These are phyloP conservation scores for Beauveria asiatica DNA, from an alignment of 2,329 filamentous ascomycete species.

Conservation along the genomic window DNA sequence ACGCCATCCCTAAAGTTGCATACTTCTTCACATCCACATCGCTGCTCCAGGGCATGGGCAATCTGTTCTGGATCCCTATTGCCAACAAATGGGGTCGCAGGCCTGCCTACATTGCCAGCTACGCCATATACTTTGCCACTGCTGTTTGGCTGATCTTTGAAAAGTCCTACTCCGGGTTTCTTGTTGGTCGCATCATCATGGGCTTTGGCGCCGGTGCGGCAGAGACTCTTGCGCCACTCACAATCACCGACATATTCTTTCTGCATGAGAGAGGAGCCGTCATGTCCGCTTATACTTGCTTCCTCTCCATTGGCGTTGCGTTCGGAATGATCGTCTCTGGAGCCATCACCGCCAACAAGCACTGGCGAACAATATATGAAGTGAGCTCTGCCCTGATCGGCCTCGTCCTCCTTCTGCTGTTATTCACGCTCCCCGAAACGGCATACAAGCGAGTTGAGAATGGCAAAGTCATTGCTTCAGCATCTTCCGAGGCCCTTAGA, in stretches of 20 bases:
- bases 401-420: conserved; percentile 35
- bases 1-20: conserved; percentile 33
- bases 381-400: conserved; percentile 42
- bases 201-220: conserved; percentile 45
- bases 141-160: conserved; percentile 36
- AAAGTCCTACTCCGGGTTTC: conserved; percentile 30
- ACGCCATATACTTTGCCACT: conserved; percentile 32
- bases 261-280: conserved; percentile 44
- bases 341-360: conserved; percentile 38
- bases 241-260: conserved; percentile 48
- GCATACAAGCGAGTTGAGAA: conserved; percentile 30
- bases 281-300: conserved; percentile 38
- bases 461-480: conserved; percentile 10
- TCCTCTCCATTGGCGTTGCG: conserved; percentile 33
- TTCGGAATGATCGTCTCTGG: conserved; percentile 36
- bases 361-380: conserved; percentile 45
- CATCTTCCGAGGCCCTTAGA: conserved; percentile 11
- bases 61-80: conserved; percentile 38
- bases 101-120: conserved; percentile 35
- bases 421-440: conserved; percentile 49
- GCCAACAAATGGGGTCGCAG: conserved; percentile 37
- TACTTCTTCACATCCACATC: conserved; percentile 47
- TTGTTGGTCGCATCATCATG: conserved; percentile 41
- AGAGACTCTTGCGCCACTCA: conserved; percentile 42
- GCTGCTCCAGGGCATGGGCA: conserved; percentile 39